Evolutionary conservation across 306 rosid genomes (phyloP).

Genomic region (Mimosa pudica): DNA sequence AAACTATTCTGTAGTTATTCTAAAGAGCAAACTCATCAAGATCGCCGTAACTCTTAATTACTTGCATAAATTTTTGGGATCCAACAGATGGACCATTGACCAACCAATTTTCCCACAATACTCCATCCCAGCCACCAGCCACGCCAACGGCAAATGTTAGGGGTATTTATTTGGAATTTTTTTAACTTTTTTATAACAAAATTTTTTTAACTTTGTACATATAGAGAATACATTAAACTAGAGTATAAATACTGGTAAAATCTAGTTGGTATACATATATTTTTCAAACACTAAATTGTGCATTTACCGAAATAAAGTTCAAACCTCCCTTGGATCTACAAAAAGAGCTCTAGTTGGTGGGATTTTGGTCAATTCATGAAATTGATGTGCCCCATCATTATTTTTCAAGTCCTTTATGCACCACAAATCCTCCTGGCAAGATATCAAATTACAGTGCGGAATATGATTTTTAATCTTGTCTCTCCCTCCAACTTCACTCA

Average conservation of each 20-base stretch:
- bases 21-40: not conserved
- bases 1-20: too few relatives aligned
- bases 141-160: too few relatives aligned
- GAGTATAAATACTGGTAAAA: not conserved
- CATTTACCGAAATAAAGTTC: not conserved
- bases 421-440: conserved; percentile 88
- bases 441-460: conserved; percentile 85
- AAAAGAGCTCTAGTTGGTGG: conserved; percentile 72
- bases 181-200: too few relatives aligned
- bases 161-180: too few relatives aligned
- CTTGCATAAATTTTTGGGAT: too few relatives aligned
- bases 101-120: too few relatives aligned
- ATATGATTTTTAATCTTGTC: conserved; percentile 59
- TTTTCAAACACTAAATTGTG: not conserved
- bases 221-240: too few relatives aligned
- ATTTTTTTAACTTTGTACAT: too few relatives aligned
- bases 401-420: conserved; percentile 78
- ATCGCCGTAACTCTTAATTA: too few relatives aligned
- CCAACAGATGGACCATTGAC: too few relatives aligned
- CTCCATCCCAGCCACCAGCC: too few relatives aligned
- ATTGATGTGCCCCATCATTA: conserved; percentile 44
- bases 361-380: conserved; percentile 57
- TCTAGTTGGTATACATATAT: too few relatives aligned
- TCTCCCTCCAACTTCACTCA: conserved; percentile 75
- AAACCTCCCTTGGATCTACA: conserved; percentile 98